A percentile compares a stretch with the other conserved stretches of the same genome.
Conservation (phyloP, 2,329 filamentous ascomycete genomes). For the Aspergillus glaucus region DNA sequence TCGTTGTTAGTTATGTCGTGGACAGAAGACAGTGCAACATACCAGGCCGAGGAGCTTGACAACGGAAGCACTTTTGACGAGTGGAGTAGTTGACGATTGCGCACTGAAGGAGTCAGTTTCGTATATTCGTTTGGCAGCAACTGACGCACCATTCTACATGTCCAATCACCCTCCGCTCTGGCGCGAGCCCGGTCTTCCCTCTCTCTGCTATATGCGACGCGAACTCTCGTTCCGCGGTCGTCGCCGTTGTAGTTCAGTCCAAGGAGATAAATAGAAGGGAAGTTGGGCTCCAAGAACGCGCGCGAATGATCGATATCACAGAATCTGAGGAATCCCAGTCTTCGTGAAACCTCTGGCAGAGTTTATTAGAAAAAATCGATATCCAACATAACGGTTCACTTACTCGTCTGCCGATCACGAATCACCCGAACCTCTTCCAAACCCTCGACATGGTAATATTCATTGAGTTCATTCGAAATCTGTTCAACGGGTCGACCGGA, state of each 20-base stretch:
- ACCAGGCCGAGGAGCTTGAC: conserved; percentile 51
- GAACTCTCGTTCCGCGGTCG: conserved; percentile 39
- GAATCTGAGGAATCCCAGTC: conserved; percentile 54
- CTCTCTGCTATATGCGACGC: conserved; percentile 50
- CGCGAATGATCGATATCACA: conserved; percentile 43
- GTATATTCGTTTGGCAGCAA: not conserved
- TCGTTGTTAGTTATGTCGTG: conserved; percentile 8
- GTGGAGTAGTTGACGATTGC: conserved; percentile 52
- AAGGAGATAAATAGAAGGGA: conserved; percentile 46
- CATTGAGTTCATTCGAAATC: conserved; percentile 51
- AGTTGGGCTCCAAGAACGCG: conserved; percentile 49
- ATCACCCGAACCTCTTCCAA: conserved; percentile 54
- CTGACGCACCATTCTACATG: conserved; percentile 44
- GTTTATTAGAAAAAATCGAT: conserved; percentile 7
- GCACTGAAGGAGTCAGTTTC: conserved; percentile 38
- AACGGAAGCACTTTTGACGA: conserved; percentile 53
- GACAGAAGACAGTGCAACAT: conserved; percentile 16
- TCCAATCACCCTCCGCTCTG: conserved; percentile 51
- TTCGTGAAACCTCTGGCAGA: conserved; percentile 46
- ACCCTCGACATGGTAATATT: conserved; percentile 46
- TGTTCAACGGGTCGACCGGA: conserved; percentile 38
- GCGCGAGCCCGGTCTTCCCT: conserved; percentile 45
- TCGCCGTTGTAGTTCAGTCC: conserved; percentile 36
- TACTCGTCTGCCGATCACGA: conserved; percentile 54
- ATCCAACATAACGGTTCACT: conserved; percentile 7